A percentile compares a stretch with the other conserved stretches of the same genome.
These are phyloP conservation scores for Ottelia alismoides DNA, from an alignment of 106 monocot genomes.

Conservation along the genomic window DNA sequence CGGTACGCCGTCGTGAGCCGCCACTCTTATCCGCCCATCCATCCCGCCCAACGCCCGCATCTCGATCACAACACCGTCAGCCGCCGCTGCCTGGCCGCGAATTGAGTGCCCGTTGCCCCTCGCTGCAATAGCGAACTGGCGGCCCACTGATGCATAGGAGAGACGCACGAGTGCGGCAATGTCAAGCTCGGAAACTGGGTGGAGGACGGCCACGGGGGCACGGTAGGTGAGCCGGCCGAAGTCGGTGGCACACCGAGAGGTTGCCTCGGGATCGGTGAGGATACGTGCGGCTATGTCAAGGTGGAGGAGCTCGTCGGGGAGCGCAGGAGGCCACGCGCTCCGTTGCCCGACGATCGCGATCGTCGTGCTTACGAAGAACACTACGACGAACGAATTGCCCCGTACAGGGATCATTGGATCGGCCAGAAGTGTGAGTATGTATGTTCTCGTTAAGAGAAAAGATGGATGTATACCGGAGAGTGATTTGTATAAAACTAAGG, in stretches of 20 bases:
- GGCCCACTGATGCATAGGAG: slow-evolving; percentile 16
- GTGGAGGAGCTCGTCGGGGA: too few species aligned
- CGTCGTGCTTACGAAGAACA: too few species aligned
- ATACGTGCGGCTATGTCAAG: not conserved
- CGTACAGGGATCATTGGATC: too few species aligned
- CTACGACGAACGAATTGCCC: too few species aligned
- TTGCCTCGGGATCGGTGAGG: slow-evolving; percentile 15
- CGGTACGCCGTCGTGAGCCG: slow-evolving; percentile 14
- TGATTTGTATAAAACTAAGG: too few species aligned
- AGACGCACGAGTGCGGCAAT: slow-evolving; percentile 28
- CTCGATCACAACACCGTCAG: slow-evolving; percentile 56
- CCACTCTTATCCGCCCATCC: not conserved
- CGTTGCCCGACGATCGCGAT: too few species aligned
- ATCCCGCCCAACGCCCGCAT: slow-evolving; percentile 25
- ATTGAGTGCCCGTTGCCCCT: slow-evolving; percentile 86
- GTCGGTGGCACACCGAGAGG: slow-evolving; percentile 18
- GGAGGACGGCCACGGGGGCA: slow-evolving; percentile 50
- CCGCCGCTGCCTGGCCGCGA: slow-evolving; percentile 60
- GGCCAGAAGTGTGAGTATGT: too few species aligned
- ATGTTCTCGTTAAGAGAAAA: too few species aligned
- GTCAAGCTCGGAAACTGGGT: slow-evolving; percentile 31
- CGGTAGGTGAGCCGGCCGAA: slow-evolving; percentile 29
- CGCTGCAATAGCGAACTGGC: slow-evolving; percentile 41
- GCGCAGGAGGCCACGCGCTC: too few species aligned
- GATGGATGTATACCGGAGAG: too few species aligned